Evolutionary conservation across 495 filamentous ascomycete species (phyloP).

Genomic region (Lophium mytilinum): DNA sequence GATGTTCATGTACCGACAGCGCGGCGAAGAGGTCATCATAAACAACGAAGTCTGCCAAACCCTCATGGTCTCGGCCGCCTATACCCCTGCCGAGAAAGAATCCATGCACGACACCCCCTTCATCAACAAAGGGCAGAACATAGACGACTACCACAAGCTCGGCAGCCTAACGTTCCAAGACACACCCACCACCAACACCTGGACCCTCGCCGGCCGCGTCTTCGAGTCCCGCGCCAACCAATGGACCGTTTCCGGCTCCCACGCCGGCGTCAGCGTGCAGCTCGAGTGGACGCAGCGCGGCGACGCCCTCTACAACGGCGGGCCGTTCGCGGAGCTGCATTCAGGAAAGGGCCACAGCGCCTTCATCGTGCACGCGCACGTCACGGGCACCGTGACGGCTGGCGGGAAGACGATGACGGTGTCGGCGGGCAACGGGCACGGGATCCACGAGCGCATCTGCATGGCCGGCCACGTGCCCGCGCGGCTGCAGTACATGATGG

Average conservation of each 20-base stretch:
- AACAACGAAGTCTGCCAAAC: not conserved
- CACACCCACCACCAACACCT: not conserved
- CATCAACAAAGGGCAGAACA: not conserved
- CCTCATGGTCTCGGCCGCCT: not conserved
- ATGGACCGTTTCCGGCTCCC: not conserved
- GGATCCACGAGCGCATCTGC: not conserved
- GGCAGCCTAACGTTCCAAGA: not conserved
- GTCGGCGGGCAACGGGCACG: not conserved
- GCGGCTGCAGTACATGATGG: not conserved
- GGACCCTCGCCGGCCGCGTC: not conserved
- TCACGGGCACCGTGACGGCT: not conserved
- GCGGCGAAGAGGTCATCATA: not conserved
- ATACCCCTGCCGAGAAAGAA: not conserved
- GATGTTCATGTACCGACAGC: not conserved
- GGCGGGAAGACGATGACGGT: not conserved
- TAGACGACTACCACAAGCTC: not conserved
- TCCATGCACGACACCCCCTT: not conserved
- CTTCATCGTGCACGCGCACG: not conserved
- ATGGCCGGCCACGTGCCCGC: not conserved
- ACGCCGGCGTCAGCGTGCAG: not conserved
- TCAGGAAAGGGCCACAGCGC: not conserved
- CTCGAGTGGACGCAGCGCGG: not conserved
- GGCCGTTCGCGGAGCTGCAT: not conserved
- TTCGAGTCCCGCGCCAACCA: not conserved
- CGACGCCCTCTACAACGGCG: not conserved